phyloP scores from a whole-genome alignment of 163 green algal genomes.

The Prototheca wickerhamii region DNA sequence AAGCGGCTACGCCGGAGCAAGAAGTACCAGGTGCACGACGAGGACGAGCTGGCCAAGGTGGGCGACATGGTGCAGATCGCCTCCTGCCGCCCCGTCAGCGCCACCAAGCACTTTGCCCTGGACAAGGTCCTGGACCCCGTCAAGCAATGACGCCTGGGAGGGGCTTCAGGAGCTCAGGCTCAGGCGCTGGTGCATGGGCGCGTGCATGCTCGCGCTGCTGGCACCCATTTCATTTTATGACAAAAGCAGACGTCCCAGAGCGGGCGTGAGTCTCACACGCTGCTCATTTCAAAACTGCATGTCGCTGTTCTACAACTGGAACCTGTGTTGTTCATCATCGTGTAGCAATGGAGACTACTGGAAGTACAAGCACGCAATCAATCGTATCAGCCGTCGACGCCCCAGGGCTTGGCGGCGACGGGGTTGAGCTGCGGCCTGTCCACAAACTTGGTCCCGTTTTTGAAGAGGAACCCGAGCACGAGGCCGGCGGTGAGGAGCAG shows the following conservation, averaged over 20 bases:
- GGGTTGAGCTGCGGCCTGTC: slow-evolving; percentile 56
- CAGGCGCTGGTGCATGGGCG: too few species aligned
- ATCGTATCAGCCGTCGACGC: not conserved
- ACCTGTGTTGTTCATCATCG: too few species aligned
- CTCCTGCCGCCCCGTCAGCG: slow-evolving; percentile 33
- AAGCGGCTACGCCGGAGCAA: slow-evolving; percentile 35
- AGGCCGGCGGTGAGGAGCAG: slow-evolving; percentile 36
- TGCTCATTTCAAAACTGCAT: too few species aligned
- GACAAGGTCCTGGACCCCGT: slow-evolving; percentile 20
- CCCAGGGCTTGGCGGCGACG: slow-evolving; percentile 40
- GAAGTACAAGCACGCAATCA: too few species aligned
- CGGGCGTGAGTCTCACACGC: too few species aligned
- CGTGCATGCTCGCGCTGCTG: too few species aligned
- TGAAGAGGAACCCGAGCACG: slow-evolving; percentile 39
- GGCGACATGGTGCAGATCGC: slow-evolving; percentile 42
- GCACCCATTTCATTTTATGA: too few species aligned
- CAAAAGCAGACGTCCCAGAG: too few species aligned
- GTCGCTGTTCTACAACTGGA: too few species aligned
- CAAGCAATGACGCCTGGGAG: too few species aligned
- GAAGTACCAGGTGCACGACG: slow-evolving; percentile 51
- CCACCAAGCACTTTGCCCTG: slow-evolving; percentile 42
- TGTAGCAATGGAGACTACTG: too few species aligned
- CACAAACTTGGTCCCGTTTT: slow-evolving; percentile 48
- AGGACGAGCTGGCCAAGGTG: slow-evolving; percentile 29
- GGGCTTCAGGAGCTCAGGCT: too few species aligned